Evolutionary conservation across 163 green algal species (phyloP), one percentile per base, ranked within the genome.

Genomic region (Chlorella variabilis): DNA sequence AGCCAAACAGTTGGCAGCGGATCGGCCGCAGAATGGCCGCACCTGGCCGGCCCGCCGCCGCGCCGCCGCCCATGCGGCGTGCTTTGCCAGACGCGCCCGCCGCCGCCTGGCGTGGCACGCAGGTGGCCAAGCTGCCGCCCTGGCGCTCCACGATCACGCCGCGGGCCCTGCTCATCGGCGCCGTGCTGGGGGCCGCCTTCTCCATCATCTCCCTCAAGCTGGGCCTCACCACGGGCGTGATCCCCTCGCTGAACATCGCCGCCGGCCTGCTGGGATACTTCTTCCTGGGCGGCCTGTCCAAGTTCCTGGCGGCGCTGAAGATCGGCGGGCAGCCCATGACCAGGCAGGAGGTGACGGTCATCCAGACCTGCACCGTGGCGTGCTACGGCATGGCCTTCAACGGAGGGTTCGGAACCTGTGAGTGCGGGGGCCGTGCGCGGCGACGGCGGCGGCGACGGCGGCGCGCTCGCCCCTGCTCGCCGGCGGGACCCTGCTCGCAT

Each of bases 261-360:
- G 73, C 83, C n/a, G 74, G 71, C n/a, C 67, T 88, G 41, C 75
- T 88, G 23, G 83, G 78, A 33, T 88, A 83, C 67, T 65, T 84
- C 42, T 38, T 75, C 8, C 20, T 81, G 41, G 67, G 39, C 0
- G 67, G 67, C 1, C 27, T 75, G 41, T 25, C 21, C 67, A 31
- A 41, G 20, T 6, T 21, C 1, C 45, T 61, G n/a, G 9, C 4
- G 23, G 15, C 23, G n/a, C 8, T 61, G 25, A n/a, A 18, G 17
- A 45, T 62, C 29, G 42, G 42, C n/a, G 39, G 42, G n/a, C 42
- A 59, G 63, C 15, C 25, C 5, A 13, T 76, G 42, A 76, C 42
- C 3, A 45, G 25, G 3, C 68, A 76, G 15, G 68, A 62, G 29
- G 68, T 76, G 68, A 85, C 78, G 1, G 71, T 87, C 54, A 78